Conservation (phyloP, 169 alveolate species). For the Eimeria praecox region DNA sequence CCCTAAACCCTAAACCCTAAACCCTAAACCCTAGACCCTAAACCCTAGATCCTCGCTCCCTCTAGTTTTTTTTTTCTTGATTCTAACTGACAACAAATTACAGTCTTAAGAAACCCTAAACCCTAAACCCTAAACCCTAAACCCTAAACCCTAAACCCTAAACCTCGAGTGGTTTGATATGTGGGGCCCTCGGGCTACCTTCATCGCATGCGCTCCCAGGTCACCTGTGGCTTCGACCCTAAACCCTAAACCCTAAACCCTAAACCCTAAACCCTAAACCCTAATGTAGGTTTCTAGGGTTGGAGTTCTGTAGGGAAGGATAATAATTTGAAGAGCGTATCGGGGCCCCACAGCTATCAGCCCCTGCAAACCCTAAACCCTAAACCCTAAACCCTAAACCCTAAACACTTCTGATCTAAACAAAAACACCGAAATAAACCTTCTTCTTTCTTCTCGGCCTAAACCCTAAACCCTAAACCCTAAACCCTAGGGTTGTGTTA, state of each 20-base stretch:
- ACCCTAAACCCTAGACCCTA: conserved; percentile 52
- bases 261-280: conserved; percentile 2
- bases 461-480: neutral
- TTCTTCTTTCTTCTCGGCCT: neutral
- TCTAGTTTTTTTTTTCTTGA: neutral
- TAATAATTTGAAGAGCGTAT: neutral
- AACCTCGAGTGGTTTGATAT: neutral
- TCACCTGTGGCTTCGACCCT: neutral
- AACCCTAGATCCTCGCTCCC: conserved; percentile 3
- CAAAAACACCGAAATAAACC: neutral
- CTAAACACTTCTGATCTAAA: neutral
- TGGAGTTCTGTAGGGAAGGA: neutral
- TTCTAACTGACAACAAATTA: neutral
- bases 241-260: neutral
- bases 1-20: conserved; percentile 48
- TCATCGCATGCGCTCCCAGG: neutral
- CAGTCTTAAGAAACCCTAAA: neutral
- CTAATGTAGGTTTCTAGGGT: neutral
- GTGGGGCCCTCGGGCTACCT: conserved; percentile 37
- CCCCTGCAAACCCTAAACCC: neutral
- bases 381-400: neutral
- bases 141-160: conserved; percentile 15
- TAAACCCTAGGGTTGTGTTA: neutral
- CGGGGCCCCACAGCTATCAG: neutral
- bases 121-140: conserved; percentile 22